phyloP scores from a whole-genome alignment of 2,329 filamentous ascomycete genomes.

The Clathrospora elynae region DNA sequence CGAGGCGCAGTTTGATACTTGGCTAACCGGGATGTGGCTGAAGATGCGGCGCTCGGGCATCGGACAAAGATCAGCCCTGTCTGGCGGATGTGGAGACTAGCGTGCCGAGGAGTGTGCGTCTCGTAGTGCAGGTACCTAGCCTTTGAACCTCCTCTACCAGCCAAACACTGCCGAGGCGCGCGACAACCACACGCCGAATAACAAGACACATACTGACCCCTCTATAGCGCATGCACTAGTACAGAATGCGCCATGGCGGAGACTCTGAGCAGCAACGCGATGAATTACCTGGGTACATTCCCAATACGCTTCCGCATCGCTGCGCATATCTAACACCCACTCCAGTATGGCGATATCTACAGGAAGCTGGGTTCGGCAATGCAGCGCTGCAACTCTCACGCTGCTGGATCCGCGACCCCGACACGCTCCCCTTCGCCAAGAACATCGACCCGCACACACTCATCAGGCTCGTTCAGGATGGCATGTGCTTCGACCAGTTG shows the following conservation, averaged over 20 bases:
- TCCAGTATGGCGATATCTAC: slow-evolving; percentile 64
- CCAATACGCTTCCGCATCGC: slow-evolving; percentile 6
- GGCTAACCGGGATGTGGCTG: no score
- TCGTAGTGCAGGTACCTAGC: slow-evolving; percentile 5
- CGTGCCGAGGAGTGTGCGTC: neutral
- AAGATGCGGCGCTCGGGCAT: slow-evolving; percentile 1
- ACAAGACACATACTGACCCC: neutral
- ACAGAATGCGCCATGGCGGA: slow-evolving; percentile 51
- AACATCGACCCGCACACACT: slow-evolving; percentile 64
- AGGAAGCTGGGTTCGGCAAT: slow-evolving; percentile 57
- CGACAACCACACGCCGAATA: neutral
- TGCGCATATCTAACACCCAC: slow-evolving; percentile 15
- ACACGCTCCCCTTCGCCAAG: slow-evolving; percentile 64
- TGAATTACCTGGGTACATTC: slow-evolving; percentile 63
- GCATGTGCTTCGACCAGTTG: slow-evolving; percentile 57
- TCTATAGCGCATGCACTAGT: slow-evolving; percentile 14
- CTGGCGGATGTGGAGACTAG: slow-evolving; percentile 10
- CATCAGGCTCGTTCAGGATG: slow-evolving; percentile 67
- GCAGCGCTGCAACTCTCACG: slow-evolving; percentile 65
- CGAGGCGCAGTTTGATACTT: no score
- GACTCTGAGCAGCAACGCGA: slow-evolving; percentile 63
- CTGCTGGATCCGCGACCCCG: slow-evolving; percentile 67
- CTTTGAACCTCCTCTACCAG: slow-evolving; percentile 2
- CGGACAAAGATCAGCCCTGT: slow-evolving; percentile 4
- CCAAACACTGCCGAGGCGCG: slow-evolving; percentile 4